A percentile compares a stretch with the other conserved stretches of the same genome.
Evolutionary conservation across 1,139 yeast species (phyloP).

Genomic region (Candida gigantensis): DNA sequence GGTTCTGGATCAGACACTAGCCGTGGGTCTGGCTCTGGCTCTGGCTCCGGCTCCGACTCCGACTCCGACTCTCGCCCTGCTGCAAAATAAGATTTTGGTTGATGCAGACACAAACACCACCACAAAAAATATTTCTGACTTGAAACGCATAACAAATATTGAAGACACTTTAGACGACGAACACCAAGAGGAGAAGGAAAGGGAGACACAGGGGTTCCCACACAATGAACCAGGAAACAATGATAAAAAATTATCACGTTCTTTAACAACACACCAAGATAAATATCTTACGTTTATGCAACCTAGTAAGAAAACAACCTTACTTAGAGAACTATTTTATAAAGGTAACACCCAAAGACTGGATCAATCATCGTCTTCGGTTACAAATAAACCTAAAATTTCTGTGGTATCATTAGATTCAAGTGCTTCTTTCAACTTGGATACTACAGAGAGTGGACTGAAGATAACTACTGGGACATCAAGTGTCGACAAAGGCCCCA

Average conservation of each 20-base stretch:
- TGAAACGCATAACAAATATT: slow-evolving; percentile 8
- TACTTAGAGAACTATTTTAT: slow-evolving; percentile 3
- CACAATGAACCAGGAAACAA: slow-evolving; percentile 2
- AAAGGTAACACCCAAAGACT: neutral
- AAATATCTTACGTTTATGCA: slow-evolving; percentile 3
- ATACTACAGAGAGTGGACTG: neutral
- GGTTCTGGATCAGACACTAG: too few species aligned
- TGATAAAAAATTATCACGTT: neutral
- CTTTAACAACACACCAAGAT: neutral
- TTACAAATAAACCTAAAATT: neutral
- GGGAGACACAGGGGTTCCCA: too few species aligned
- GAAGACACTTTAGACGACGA: slow-evolving; percentile 6
- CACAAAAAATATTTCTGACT: neutral
- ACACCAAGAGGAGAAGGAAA: neutral
- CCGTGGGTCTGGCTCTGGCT: too few species aligned
- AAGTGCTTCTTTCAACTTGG: neutral
- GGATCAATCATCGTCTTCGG: neutral
- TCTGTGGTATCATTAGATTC: slow-evolving; percentile 1
- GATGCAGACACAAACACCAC: neutral
- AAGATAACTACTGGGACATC: neutral
- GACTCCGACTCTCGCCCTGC: too few species aligned
- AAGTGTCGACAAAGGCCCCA: neutral
- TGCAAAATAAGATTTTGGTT: neutral
- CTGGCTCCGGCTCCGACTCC: too few species aligned
- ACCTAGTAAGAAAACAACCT: neutral